Evolutionary conservation across 148 eudicot genomes (phyloP), one percentile per base, ranked within the genome.

Genomic region (Cornus florida): DNA sequence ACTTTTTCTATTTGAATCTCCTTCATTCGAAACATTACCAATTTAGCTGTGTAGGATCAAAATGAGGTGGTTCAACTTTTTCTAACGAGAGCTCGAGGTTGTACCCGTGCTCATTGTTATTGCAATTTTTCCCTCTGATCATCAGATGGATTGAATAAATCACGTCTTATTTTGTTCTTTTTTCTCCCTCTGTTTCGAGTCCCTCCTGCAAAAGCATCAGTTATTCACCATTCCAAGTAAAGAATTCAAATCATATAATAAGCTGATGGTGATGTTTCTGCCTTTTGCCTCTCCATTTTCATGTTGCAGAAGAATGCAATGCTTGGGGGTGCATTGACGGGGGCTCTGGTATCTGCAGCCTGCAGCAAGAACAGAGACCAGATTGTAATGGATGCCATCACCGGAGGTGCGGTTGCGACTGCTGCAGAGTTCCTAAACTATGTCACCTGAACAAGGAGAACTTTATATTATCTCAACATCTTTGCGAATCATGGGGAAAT

Each of bases 381-480:
- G 80, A 88, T 95, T 4, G 88, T 90, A 24, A 66, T 78, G 84
- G 93, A 90, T 80, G 95, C 94, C 43, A 87, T 95, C 71, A 77
- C 95, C 19, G 97, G 98, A 80, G 97, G 92, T 72, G 97, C 97
- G n/a, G 77, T 94, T 75, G 98, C 98, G 20, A 95, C 97, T 77
- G 98, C 97, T 89, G 87, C 90, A 6, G 93, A 88, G 84, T 89
- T 95, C 66, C 57, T 95, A 75, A 91, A 79, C 78, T 81, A 76
- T 81, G 74, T 91, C 74, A 83, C 87, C 46, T 94, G 78, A 90
- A 35, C 5, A 4, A 78, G 8, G 6, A 10, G 10, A 57, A 17
- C 39, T 75, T 3, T 13, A n/a, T 39, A 10, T 62, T 48, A 72
- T 67, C 43, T 17, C 72, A 0, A 53, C 17, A 12, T 60, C 31